Evolutionary conservation across 2,329 filamentous ascomycete species (phyloP), one percentile per base, ranked within the genome.

Genomic region (Boeremia lycopersici): DNA sequence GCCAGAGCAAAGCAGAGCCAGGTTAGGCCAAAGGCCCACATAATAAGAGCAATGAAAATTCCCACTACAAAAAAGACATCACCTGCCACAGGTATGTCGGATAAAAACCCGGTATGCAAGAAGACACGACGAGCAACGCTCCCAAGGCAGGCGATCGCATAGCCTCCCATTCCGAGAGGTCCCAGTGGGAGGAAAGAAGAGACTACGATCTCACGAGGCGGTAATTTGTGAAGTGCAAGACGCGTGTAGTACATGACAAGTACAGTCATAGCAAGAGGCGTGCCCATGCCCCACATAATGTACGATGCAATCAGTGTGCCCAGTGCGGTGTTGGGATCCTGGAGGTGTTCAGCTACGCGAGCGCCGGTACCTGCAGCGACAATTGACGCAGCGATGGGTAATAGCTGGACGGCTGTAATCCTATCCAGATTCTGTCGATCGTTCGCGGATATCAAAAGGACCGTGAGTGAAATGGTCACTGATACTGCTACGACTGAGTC

Each of bases 171-270:
- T 0, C 87, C 87, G 0, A 89, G 74, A 0, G 87, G 86, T 0
- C 88, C 86, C 0, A 90, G 77, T 0, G 88, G 87, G 0, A 90
- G 74, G 61, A 90, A 88, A 6, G 85, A 83, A 2, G 84, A 87
- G 9, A 89, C 86, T 38, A 90, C 86, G 50, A 86, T 83, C 65
- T 89, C 88, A 43, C 83, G 79, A 1, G 86, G 82, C 0, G 87
- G 87, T 12, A 90, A 78, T 34, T 86, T 85, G 72, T 90, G 83
- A 2, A 90, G 71, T 4, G 84, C 85, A 9, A 91, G 78, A 10
- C 88, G 85, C 55, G 88, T 84, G 66, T 89, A 89, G 72, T 90
- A 91, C 33, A 90, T 81, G 10, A 84, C 84, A 25, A 90, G 75
- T 17, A 89, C 81, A 36, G 82, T 79, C 71, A 86, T 81, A 1